Evolutionary conservation across 257 asterid species (phyloP).

Genomic region (Solanum lycopersicoides): DNA sequence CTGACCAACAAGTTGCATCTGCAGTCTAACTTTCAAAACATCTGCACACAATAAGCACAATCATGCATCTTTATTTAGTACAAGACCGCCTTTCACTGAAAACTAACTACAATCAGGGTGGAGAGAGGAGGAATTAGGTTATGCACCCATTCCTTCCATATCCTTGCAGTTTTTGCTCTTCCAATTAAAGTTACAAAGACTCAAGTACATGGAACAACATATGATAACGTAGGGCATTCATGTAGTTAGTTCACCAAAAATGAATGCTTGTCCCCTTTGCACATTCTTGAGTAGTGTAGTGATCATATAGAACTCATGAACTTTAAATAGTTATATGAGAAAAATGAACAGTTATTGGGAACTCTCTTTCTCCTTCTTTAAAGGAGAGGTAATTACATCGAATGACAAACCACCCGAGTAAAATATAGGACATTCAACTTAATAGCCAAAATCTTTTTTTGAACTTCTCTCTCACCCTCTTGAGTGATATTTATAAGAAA

Average conservation of each 20-base stretch:
- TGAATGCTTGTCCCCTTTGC: not conserved
- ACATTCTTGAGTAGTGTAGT: not conserved
- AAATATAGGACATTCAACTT: not conserved
- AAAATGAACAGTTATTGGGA: not conserved
- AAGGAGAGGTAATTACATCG: not conserved
- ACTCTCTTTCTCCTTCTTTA: not conserved
- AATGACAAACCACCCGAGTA: not conserved
- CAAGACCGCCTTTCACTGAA: not conserved
- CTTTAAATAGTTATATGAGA: not conserved
- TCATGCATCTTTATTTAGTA: constrained; percentile 6
- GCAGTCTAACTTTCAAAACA: constrained; percentile 96
- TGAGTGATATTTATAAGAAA: not conserved
- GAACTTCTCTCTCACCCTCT: not conserved
- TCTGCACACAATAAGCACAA: constrained; percentile 41
- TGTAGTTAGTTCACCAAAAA: not conserved
- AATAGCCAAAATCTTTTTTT: not conserved
- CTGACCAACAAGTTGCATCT: constrained; percentile 96
- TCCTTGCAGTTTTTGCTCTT: not conserved
- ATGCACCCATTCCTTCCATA: not conserved
- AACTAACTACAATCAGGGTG: not conserved
- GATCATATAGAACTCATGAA: not conserved
- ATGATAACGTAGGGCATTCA: not conserved
- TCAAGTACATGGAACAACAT: not conserved
- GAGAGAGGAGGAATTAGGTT: not conserved
- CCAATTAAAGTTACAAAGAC: not conserved